Base-by-base conservation (phyloP, 2,329 filamentous ascomycete genomes). In the Fusarium staphyleae region DNA sequence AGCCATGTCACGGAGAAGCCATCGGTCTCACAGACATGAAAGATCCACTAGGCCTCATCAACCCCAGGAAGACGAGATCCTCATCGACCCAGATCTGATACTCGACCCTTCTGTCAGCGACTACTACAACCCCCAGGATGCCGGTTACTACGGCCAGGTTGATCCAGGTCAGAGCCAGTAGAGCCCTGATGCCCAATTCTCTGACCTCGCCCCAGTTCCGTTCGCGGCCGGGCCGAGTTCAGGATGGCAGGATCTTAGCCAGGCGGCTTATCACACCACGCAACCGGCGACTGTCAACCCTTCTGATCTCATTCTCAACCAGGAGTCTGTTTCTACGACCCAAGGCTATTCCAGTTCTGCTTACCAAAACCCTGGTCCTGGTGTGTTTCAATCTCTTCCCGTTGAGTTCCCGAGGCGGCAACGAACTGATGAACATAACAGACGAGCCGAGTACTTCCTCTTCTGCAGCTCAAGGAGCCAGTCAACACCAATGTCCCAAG, bases 161-260 rank as follows among this genome's bases (percentile, higher is more conserved):
- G 43, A 43, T 52, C 58, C 65, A 57, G 49, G 39, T 63, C 52
- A 64, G 32, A 51, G 44, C 49, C 61, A 55, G 8, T 66, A 66
- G 64, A 58, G 54, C 48, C 11, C 33, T 24, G 48, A 57, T 52
- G 37, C 18, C n/a, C 52, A 48, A 34, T 33, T 36, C 43, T 45
- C 44, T 60, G 55, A 50, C 19, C 51, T 44, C 29, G 36, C 41
- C 28, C 36, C 53, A 40, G 48, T 36, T 44, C 18, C 30, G 10
- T 48, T 52, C n/a, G 5, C 34, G 39, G 24, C 22, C 29, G 62
- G 42, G 14, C 15, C 52, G 11, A 51, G 40, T 49, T 36, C 40
- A 53, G 59, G 56, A 32, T 50, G 22, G 46, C 56, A 58, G 60
- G 57, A 62, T 32, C 45, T 48, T 26, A 36, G 18, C 41, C 52